These are phyloP conservation scores for Chlorella sorokiniana DNA, from an alignment of 139 green algal genomes.

Conservation along the genomic window DNA sequence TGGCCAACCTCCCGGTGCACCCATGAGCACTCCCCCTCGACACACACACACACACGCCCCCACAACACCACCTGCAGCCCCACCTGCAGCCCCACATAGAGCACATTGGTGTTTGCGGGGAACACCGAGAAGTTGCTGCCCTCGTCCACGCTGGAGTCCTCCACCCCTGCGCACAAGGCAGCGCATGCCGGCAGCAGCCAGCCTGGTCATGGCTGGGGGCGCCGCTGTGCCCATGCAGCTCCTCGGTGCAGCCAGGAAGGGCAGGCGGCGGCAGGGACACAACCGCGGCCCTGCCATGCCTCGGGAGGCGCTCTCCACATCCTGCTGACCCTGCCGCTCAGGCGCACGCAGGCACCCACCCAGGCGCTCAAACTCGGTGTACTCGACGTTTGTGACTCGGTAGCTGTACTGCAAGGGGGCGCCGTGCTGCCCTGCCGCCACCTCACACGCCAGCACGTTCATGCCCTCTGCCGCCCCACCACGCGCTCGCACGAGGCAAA, in stretches of 20 bases:
- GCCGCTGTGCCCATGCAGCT: too few relatives aligned
- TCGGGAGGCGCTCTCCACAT: too few relatives aligned
- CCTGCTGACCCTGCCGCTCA: too few relatives aligned
- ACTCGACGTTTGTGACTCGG: slow-evolving; percentile 96
- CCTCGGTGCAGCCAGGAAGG: too few relatives aligned
- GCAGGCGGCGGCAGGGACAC: too few relatives aligned
- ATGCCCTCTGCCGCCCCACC: slow-evolving; percentile 93
- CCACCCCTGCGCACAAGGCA: slow-evolving; percentile 47
- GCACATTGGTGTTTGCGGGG: slow-evolving; percentile 98
- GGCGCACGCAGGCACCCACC: too few relatives aligned
- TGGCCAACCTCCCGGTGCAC: too few relatives aligned
- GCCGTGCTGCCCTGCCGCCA: not conserved
- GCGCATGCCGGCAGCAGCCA: not conserved
- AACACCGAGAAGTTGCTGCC: slow-evolving; percentile 65
- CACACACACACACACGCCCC: not conserved
- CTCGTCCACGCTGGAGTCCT: slow-evolving; percentile 63
- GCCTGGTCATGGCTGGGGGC: too few relatives aligned
- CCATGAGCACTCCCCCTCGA: not conserved
- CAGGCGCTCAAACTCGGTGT: slow-evolving; percentile 95
- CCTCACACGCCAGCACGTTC: slow-evolving; percentile 86
- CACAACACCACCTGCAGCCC: not conserved
- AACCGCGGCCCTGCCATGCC: too few relatives aligned
- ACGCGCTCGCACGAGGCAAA: slow-evolving; percentile 94
- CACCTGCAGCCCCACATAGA: slow-evolving; percentile 85
- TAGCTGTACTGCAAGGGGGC: slow-evolving; percentile 50